phyloP scores from a whole-genome alignment of 164 flowering plant species.

The Litsea cubeba region DNA sequence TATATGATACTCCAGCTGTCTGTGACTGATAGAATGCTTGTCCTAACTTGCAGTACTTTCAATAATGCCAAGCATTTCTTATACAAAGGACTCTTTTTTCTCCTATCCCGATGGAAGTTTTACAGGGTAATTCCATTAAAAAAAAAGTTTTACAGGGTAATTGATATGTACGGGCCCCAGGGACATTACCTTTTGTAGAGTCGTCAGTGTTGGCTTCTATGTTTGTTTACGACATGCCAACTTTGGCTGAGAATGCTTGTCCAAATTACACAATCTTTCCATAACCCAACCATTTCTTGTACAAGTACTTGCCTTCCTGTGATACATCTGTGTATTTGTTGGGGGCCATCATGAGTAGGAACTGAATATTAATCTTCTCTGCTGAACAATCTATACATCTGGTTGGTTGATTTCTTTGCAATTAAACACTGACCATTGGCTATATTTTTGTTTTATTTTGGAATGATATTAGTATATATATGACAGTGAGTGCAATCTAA shows the following conservation, averaged over 20 bases:
- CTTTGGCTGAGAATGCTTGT: not conserved
- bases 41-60: not conserved
- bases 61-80: not conserved
- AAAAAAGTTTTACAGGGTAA: not conserved
- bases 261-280: too few relatives aligned
- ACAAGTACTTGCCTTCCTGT: too few relatives aligned
- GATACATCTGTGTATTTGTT: too few relatives aligned
- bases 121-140: not conserved
- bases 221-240: not conserved
- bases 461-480: too few relatives aligned
- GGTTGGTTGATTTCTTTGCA: too few relatives aligned
- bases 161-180: not conserved
- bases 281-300: too few relatives aligned
- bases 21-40: not conserved
- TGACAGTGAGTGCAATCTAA: too few relatives aligned
- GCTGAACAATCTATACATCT: too few relatives aligned
- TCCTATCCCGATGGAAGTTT: not conserved
- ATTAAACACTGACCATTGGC: too few relatives aligned
- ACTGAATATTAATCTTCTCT: too few relatives aligned
- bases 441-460: too few relatives aligned
- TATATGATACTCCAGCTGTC: not conserved
- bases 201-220: not conserved
- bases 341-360: too few relatives aligned
- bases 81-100: not conserved
- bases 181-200: not conserved